phyloP scores from a whole-genome alignment of 2,329 filamentous ascomycete genomes.

The Penicillium sp. region DNA sequence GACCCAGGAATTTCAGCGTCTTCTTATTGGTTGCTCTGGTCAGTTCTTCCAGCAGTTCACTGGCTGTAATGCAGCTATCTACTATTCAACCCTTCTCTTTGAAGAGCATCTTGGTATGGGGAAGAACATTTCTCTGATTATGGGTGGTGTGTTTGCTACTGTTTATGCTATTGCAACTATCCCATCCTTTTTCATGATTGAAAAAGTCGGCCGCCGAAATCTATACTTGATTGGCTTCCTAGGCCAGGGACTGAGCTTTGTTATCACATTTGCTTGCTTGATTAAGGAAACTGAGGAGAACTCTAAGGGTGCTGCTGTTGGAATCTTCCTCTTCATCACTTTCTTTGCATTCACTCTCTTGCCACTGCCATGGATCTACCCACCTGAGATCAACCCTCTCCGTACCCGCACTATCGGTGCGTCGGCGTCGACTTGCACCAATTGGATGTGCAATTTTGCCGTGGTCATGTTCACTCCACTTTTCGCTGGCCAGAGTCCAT shows the following conservation, averaged over 20 bases:
- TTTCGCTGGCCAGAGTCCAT: background rate
- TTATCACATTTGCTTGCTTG: background rate
- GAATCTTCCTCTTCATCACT: background rate
- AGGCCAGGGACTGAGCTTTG: background rate
- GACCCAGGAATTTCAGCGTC: background rate
- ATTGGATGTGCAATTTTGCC: background rate
- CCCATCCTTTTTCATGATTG: slow-evolving; percentile 7
- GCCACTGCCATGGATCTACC: slow-evolving; percentile 1
- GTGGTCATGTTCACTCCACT: background rate
- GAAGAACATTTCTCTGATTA: background rate
- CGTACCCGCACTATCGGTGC: background rate
- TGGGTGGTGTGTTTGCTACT: slow-evolving; percentile 9
- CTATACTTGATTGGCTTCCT: slow-evolving; percentile 64
- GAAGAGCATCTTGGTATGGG: background rate
- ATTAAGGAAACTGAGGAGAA: background rate
- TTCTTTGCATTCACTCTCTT: slow-evolving; percentile 3
- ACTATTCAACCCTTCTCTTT: background rate
- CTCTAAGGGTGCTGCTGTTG: slow-evolving; percentile 1
- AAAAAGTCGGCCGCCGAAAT: slow-evolving; percentile 10
- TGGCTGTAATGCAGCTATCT: slow-evolving; percentile 2
- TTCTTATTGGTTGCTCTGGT: background rate
- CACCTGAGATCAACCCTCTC: background rate
- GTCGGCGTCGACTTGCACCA: background rate
- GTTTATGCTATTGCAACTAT: slow-evolving; percentile 8
- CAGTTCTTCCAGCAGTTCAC: slow-evolving; percentile 3